Percentiles rank a stretch among this genome's conserved stretches.
These are phyloP conservation scores for Xylaria sp. DNA, from an alignment of 2,329 filamentous ascomycete species.

Conservation along the genomic window DNA sequence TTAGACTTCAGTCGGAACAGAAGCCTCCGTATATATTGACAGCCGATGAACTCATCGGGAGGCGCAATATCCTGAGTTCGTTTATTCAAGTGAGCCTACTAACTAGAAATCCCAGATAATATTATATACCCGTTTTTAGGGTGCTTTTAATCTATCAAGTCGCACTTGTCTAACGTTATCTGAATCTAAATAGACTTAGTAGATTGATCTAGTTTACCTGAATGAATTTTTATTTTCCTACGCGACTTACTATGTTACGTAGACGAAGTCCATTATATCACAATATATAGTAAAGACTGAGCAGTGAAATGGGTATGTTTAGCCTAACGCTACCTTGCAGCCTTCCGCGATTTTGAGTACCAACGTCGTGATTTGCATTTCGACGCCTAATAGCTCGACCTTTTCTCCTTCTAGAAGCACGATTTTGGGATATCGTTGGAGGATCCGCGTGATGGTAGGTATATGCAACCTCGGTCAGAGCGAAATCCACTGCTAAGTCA, in stretches of 20 bases:
- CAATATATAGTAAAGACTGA: background rate
- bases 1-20: too few species aligned
- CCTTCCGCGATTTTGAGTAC: slow-evolving; percentile 42
- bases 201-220: background rate
- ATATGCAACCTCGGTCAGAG: slow-evolving; percentile 44
- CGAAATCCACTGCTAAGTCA: slow-evolving; percentile 42
- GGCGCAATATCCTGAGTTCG: too few species aligned
- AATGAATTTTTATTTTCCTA: background rate
- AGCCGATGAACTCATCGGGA: too few species aligned
- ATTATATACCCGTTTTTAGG: too few species aligned
- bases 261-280: background rate
- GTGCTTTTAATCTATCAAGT: too few species aligned
- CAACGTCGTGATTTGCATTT: slow-evolving; percentile 42
- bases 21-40: too few species aligned
- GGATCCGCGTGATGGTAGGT: slow-evolving; percentile 40
- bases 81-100: too few species aligned
- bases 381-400: slow-evolving; percentile 40
- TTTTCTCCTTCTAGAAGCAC: slow-evolving; percentile 39
- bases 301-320: background rate
- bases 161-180: too few species aligned
- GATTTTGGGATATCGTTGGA: slow-evolving; percentile 42
- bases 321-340: slow-evolving; percentile 42
- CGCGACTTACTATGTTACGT: background rate
- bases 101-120: too few species aligned
- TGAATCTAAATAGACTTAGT: too few species aligned